Conservation (phyloP, 352 stramenopile species). For the Phytophthora pini region DNA sequence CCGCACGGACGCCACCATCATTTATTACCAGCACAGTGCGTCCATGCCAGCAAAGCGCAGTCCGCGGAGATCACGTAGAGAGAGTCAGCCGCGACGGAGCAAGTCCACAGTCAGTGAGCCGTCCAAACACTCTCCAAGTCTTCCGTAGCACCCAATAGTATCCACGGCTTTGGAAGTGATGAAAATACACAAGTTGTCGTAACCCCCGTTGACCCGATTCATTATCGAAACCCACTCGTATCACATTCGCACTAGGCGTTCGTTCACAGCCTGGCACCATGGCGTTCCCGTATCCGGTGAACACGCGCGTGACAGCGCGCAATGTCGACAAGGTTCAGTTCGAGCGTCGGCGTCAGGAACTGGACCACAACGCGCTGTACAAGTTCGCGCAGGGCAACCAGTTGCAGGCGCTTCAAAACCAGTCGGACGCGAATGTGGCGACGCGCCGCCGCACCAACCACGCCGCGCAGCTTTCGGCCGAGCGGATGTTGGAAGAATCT, state of each 20-base stretch:
- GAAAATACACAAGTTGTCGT: constrained; percentile 19
- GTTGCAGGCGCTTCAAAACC: constrained; percentile 64
- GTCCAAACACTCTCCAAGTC: constrained; percentile 15
- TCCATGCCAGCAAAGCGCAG: constrained; percentile 25
- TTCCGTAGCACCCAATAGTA: constrained; percentile 16
- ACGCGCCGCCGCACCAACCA: constrained; percentile 60
- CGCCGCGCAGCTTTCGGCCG: constrained; percentile 67
- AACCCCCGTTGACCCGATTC: background rate
- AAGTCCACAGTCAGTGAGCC: constrained; percentile 35
- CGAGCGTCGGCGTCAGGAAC: constrained; percentile 65
- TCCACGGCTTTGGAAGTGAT: constrained; percentile 11
- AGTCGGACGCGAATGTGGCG: constrained; percentile 66
- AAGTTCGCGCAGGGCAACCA: constrained; percentile 66
- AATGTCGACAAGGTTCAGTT: constrained; percentile 70
- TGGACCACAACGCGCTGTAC: constrained; percentile 59
- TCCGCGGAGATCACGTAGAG: constrained; percentile 13
- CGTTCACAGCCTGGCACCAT: constrained; percentile 21
- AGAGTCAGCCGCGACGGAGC: constrained; percentile 20
- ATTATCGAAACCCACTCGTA: constrained; percentile 11
- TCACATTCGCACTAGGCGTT: background rate
- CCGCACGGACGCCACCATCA: constrained; percentile 22
- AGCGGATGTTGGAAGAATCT: constrained; percentile 72
- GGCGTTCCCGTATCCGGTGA: constrained; percentile 65
- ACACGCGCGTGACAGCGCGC: constrained; percentile 66
- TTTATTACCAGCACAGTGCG: constrained; percentile 37